phyloP scores from a whole-genome alignment of 805 yeast species.

The Candida anglica region DNA sequence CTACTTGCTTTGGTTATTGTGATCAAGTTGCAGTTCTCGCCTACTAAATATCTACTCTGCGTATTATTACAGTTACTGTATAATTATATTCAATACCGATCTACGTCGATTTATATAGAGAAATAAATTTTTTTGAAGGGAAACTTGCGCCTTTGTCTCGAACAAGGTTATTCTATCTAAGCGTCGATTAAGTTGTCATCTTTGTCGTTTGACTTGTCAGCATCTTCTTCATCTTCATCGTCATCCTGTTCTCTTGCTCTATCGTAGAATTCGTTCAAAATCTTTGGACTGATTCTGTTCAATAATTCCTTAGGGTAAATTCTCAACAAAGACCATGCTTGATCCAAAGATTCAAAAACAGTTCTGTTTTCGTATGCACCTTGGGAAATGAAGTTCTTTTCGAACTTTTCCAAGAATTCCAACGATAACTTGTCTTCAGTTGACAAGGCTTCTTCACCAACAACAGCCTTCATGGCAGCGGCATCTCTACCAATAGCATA shows the following conservation, averaged over 20 bases:
- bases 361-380: slow-evolving; percentile 97
- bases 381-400: slow-evolving; percentile 90
- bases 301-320: slow-evolving; percentile 98
- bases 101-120: too few relatives aligned
- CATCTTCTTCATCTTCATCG: slow-evolving; percentile 44
- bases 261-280: slow-evolving; percentile 91
- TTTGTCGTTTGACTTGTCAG: slow-evolving; percentile 12
- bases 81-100: too few relatives aligned
- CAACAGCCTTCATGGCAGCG: slow-evolving; percentile 99
- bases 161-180: too few relatives aligned
- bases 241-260: slow-evolving; percentile 70
- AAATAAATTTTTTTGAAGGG: too few relatives aligned
- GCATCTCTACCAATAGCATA: slow-evolving; percentile 99
- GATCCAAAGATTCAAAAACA: slow-evolving; percentile 91
- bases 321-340: slow-evolving; percentile 97
- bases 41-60: too few relatives aligned
- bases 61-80: too few relatives aligned
- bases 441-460: slow-evolving; percentile 98
- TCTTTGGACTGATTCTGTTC: slow-evolving; percentile 98
- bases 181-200: slow-evolving; percentile 39
- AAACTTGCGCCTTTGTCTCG: too few relatives aligned
- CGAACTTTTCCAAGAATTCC: slow-evolving; percentile 97
- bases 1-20: too few relatives aligned
- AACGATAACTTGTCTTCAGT: slow-evolving; percentile 95
- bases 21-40: too few relatives aligned